Conservation (phyloP, 371 early-diverging fungal species). For the Rhizopus sp. region DNA sequence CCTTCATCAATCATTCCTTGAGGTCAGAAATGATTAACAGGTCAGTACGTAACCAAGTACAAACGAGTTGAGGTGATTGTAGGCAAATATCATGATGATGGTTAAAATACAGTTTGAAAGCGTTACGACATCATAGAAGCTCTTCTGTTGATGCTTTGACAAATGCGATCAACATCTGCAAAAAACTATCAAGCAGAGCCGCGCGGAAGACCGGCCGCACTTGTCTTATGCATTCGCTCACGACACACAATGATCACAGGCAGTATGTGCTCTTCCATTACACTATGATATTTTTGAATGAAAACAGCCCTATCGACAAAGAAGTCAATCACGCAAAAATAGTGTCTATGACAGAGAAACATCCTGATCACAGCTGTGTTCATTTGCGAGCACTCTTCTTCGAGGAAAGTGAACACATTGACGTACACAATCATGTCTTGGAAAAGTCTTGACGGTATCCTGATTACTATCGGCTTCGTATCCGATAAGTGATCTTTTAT, state of each 20-base stretch:
- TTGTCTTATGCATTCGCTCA: conserved; percentile 10
- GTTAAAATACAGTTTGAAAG: conserved; percentile 6
- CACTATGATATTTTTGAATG: conserved; percentile 21
- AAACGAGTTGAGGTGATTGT: conserved; percentile 38
- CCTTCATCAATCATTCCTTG: conserved; percentile 16
- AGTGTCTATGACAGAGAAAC: conserved; percentile 21
- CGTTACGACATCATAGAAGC: neutral
- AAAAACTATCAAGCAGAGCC: conserved; percentile 15
- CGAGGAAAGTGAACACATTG: too few species aligned
- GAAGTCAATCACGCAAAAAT: too few species aligned
- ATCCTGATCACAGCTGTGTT: too few species aligned
- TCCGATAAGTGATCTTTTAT: too few species aligned
- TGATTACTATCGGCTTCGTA: too few species aligned
- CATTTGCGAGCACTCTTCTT: too few species aligned
- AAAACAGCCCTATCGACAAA: too few species aligned
- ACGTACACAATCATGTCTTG: too few species aligned
- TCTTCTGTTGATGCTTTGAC: conserved; percentile 12
- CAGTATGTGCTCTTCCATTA: conserved; percentile 29
- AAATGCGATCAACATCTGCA: conserved; percentile 30
- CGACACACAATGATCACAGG: conserved; percentile 26
- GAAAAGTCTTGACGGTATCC: too few species aligned
- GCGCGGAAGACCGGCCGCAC: conserved; percentile 6
- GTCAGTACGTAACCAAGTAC: conserved; percentile 34
- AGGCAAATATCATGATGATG: conserved; percentile 31
- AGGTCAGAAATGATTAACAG: conserved; percentile 40